Base-by-base conservation (phyloP, 2,329 filamentous ascomycete species). In the Pestalotiopsis fici region DNA sequence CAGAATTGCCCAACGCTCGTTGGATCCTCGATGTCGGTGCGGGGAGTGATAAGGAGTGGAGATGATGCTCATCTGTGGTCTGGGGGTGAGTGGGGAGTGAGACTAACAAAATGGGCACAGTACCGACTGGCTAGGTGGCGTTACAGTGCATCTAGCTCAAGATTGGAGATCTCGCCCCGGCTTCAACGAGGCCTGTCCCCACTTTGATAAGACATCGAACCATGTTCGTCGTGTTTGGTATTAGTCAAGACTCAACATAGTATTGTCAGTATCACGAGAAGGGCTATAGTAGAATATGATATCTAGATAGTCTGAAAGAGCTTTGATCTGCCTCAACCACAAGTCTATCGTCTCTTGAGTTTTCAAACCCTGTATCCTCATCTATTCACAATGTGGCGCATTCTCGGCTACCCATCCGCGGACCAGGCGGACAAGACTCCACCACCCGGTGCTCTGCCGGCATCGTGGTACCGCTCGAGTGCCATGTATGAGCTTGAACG, bases 401-500 rank as follows among this genome's bases (percentile, higher is more conserved):
- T 65, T 2, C 27, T 65, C 27, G 54, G 63, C 25, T 37, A 57
- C 3, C 27, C 50, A 21, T 27, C 63, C 28, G 15, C 50, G 18
- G 63, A 55, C 2, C 72, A 6, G 2, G 3, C 63, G 9, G 54
- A n/a, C 23, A 66, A 66, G 57, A n/a, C 23, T 31, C 37, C 39
- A 65, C 71, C 31, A 74, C 73, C 15, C 77, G 78, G 65, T 2
- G 61, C 25, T 5, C 71, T 83, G 4, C 80, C 82, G 5, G 76
- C 81, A 57, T 82, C 81, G 70, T 83, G 81, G 82, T 83, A 83
- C 70, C 78, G 76, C 39, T 80, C 75, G 9, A 71, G 74, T n/a
- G 78, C 78, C 23, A 79, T 83, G 75, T 85, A 83, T 68, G 77
- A 83, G 69, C 76, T 84, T 7, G 82, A 84, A 67, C 74, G 82